Evolutionary conservation across 2,329 filamentous ascomycete species (phyloP), one percentile per base, ranked within the genome.

Genomic region (Plectosphaerella cucumerina): DNA sequence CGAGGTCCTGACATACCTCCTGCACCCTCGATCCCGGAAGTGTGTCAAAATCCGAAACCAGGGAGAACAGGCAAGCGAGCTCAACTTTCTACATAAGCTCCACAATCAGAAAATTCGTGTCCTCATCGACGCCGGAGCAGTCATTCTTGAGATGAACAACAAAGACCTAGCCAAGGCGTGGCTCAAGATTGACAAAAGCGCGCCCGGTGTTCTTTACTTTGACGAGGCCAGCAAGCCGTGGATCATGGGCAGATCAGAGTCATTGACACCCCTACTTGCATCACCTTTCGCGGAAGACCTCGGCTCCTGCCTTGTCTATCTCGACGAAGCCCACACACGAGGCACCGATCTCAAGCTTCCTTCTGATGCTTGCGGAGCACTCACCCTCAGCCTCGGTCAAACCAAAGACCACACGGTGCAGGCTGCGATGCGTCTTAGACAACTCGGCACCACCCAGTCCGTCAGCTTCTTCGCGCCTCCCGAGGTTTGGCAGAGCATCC

Each of bases 91-190:
- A 0, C 2, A 50, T 0, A 65, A 64, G 21, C 63, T 86, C 0
- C 54, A 34, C 1, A 43, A 55, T 0, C 54, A 51, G 0, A 44
- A 57, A 0, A 82, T 84, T 12, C 68, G 71, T 0, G 70, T 87
- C 0, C 66, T 88, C 0, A 82, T 88, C 1, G 84, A 87, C 59
- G 78, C 82, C 0, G 85, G 85, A 0, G 84, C 85, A 0, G 77
- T 82, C 14, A 80, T 87, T 14, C 61, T 87, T 0, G 84, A 87
- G 57, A 78, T 82, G 68, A 70, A 75, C 52, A 87, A 84, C 57
- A 47, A 61, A 1, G 63, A 64, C 0, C 63, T 86, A 0, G 81
- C 71, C 0, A 65, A 65, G 11, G 63, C 65, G 1, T 85, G 82
- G 82, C 59, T 86, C 0, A 58, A 64, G 0, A 59, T 73, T 1